Evolutionary conservation across 1,139 yeast species (phyloP).

Genomic region (Yamadazyma membranifaciens): DNA sequence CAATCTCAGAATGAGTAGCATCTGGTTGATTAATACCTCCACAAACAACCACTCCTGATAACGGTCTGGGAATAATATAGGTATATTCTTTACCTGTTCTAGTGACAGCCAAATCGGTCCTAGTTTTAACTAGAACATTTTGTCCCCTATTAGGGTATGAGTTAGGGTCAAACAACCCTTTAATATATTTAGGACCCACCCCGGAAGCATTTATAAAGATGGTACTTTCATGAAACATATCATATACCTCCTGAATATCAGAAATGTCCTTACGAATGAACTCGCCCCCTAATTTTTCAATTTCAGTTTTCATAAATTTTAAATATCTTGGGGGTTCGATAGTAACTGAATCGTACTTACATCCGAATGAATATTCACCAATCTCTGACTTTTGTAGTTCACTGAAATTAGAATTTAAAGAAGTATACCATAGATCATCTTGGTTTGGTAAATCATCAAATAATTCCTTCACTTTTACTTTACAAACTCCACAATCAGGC

Average conservation of each 20-base stretch:
- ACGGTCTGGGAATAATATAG: slow-evolving; percentile 7
- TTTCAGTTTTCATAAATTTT: slow-evolving; percentile 3
- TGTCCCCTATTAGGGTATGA: slow-evolving; percentile 8
- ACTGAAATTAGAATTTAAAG: slow-evolving; percentile 4
- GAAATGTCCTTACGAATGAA: slow-evolving; percentile 4
- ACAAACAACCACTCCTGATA: slow-evolving; percentile 7
- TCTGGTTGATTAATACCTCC: slow-evolving; percentile 9
- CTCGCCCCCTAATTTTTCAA: slow-evolving; percentile 7
- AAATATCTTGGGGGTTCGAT: slow-evolving; percentile 9
- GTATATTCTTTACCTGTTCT: slow-evolving; percentile 7
- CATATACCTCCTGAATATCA: slow-evolving; percentile 5
- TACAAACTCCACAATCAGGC: slow-evolving; percentile 8
- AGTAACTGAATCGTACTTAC: slow-evolving; percentile 6
- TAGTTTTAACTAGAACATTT: slow-evolving; percentile 7
- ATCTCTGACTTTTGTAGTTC: slow-evolving; percentile 2
- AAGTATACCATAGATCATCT: slow-evolving; percentile 3
- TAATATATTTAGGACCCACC: slow-evolving; percentile 7
- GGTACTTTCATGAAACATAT: slow-evolving; percentile 2
- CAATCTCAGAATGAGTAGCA: slow-evolving; percentile 4
- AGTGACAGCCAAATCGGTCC: slow-evolving; percentile 4
- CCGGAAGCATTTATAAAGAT: slow-evolving; percentile 9
- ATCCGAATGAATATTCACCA: slow-evolving; percentile 5
- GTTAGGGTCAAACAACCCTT: slow-evolving; percentile 5
- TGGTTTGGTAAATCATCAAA: slow-evolving; percentile 4
- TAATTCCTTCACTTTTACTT: slow-evolving; percentile 5